Evolutionary conservation across 2,329 filamentous ascomycete species (phyloP).

Genomic region (Pseudopyricularia cyperi): DNA sequence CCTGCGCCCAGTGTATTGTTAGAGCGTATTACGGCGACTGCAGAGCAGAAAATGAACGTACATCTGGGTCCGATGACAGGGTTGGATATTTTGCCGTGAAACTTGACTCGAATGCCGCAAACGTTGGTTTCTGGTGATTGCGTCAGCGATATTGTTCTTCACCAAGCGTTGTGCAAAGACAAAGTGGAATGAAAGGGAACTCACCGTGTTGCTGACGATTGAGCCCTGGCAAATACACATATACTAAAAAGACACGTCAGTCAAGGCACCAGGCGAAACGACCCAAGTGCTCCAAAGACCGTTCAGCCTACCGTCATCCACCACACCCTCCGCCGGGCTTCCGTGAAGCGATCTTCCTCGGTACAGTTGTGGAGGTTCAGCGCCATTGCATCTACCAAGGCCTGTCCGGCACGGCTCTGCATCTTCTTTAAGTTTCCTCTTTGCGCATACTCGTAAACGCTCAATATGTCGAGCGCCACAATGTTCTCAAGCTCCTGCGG

Average conservation of each 20-base stretch:
- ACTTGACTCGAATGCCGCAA: conserved; percentile 26
- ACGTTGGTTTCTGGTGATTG: conserved; percentile 23
- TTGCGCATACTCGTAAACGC: conserved; percentile 39
- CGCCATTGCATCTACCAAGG: conserved; percentile 31
- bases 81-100: conserved; percentile 30
- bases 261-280: not conserved
- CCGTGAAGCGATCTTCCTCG: conserved; percentile 25
- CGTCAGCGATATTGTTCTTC: conserved; percentile 2
- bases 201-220: conserved; percentile 35
- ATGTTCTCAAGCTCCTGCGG: conserved; percentile 33
- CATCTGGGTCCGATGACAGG: conserved; percentile 26
- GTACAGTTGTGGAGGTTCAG: conserved; percentile 26
- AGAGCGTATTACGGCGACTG: conserved; percentile 5
- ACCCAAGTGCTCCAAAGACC: not conserved
- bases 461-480: conserved; percentile 32
- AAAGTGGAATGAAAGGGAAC: conserved; percentile 3
- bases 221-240: conserved; percentile 34
- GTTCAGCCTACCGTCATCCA: conserved; percentile 32
- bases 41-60: conserved; percentile 10
- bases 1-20: conserved; percentile 16
- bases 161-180: not conserved
- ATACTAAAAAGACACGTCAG: conserved; percentile 21
- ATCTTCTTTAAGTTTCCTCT: conserved; percentile 39
- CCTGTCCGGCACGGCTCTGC: conserved; percentile 32
- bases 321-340: conserved; percentile 33